These are phyloP conservation scores for Dictyostelium firmibasis DNA, from an alignment of 78 protist genomes.

Conservation along the genomic window DNA sequence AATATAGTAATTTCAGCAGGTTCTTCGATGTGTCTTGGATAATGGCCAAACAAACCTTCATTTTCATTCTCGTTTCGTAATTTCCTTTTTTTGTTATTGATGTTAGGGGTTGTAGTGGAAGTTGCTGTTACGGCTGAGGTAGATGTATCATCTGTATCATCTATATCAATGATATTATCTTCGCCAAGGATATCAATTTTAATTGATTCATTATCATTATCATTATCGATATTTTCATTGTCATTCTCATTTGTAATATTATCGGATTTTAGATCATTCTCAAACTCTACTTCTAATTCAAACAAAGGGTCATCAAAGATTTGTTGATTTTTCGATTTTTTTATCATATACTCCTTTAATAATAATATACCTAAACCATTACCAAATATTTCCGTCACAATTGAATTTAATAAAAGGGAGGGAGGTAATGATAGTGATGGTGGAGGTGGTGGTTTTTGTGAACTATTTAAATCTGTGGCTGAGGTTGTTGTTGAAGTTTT, in stretches of 20 bases:
- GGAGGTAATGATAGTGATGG: not conserved
- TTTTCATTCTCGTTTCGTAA: not conserved
- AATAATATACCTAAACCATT: slow-evolving; percentile 11
- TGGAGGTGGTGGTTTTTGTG: not conserved
- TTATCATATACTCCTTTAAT: not conserved
- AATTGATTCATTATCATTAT: not conserved
- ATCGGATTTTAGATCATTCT: not conserved
- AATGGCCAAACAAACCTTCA: slow-evolving; percentile 1
- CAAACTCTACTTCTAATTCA: not conserved
- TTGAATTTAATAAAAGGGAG: not conserved
- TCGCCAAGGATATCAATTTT: not conserved
- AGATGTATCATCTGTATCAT: not conserved
- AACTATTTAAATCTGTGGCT: not conserved
- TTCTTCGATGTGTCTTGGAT: slow-evolving; percentile 9
- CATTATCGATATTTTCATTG: no score
- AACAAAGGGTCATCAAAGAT: not conserved
- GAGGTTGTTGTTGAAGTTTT: not conserved
- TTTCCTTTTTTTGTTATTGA: not conserved
- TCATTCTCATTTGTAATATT: no score
- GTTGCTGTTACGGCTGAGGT: not conserved
- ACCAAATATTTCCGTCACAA: not conserved
- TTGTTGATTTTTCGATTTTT: not conserved
- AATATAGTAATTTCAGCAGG: slow-evolving; percentile 10
- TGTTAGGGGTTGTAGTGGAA: not conserved
- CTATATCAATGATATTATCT: not conserved